Conservation (phyloP, 2,329 filamentous ascomycete species). For the Penicillium sp. region DNA sequence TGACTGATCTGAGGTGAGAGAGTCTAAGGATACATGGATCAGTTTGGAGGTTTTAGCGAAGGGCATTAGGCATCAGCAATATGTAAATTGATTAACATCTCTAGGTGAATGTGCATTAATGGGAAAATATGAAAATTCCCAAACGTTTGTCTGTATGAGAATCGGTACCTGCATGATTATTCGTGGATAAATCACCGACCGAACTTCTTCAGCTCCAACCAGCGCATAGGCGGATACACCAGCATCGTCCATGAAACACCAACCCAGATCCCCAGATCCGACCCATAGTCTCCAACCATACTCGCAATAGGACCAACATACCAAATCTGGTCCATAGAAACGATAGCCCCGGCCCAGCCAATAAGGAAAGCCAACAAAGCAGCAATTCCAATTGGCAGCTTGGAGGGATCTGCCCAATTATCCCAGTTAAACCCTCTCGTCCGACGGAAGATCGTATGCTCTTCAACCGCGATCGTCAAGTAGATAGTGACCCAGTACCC, state of each 20-base stretch:
- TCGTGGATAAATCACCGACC: constrained; percentile 5
- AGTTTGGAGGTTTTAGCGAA: no score
- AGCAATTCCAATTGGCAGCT: constrained; percentile 39
- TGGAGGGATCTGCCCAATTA: constrained; percentile 33
- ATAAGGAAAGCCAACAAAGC: constrained; percentile 30
- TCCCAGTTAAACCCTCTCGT: constrained; percentile 35
- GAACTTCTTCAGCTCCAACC: constrained; percentile 24
- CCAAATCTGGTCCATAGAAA: constrained; percentile 34
- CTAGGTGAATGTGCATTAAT: no score
- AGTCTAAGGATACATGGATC: no score
- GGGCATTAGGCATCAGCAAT: no score
- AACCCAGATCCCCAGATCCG: constrained; percentile 25
- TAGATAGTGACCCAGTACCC: constrained; percentile 42
- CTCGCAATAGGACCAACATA: constrained; percentile 34
- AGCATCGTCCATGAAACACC: constrained; percentile 25
- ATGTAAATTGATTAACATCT: no score
- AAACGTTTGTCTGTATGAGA: no score
- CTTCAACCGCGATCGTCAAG: constrained; percentile 38
- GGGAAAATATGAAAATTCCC: no score
- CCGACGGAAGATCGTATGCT: constrained; percentile 43
- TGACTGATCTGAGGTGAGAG: no score
- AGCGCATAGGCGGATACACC: constrained; percentile 27
- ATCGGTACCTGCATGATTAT: background rate
- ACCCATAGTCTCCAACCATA: constrained; percentile 26
- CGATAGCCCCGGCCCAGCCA: constrained; percentile 32